A percentile compares a stretch with the other conserved stretches of the same genome.
These are phyloP conservation scores for Astrothelium subdiscretum DNA, from an alignment of 495 filamentous ascomycete genomes.

Conservation along the genomic window DNA sequence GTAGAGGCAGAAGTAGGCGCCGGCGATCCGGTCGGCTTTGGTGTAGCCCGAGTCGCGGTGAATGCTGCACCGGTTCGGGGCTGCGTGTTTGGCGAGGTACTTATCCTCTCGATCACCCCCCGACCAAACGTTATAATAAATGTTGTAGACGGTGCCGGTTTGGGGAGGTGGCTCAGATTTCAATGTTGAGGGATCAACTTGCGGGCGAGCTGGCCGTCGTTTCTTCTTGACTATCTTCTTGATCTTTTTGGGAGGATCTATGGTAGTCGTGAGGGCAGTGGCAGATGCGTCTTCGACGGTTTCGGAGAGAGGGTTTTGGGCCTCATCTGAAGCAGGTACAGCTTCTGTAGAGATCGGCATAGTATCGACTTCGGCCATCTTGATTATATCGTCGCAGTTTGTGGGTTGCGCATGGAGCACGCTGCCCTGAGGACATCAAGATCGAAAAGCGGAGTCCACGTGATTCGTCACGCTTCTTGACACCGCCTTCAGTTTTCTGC, in stretches of 20 bases:
- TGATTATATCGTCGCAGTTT: background rate
- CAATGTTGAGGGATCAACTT: slow-evolving; percentile 76
- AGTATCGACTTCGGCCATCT: slow-evolving; percentile 12
- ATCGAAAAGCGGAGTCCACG: background rate
- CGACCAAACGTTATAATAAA: slow-evolving; percentile 93
- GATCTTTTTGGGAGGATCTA: slow-evolving; percentile 8
- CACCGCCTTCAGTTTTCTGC: too few species aligned
- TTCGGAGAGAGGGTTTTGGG: background rate
- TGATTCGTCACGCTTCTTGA: background rate
- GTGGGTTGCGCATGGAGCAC: too few species aligned
- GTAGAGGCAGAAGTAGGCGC: slow-evolving; percentile 85
- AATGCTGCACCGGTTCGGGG: slow-evolving; percentile 70
- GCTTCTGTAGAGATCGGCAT: background rate
- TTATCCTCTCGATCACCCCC: slow-evolving; percentile 91
- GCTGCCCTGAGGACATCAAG: too few species aligned
- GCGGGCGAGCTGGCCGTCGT: slow-evolving; percentile 54
- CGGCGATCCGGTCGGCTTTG: slow-evolving; percentile 64
- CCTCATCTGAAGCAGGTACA: slow-evolving; percentile 2
- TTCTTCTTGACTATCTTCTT: slow-evolving; percentile 56
- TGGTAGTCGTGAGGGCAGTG: slow-evolving; percentile 1
- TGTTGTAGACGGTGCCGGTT: slow-evolving; percentile 87
- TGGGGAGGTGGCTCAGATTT: slow-evolving; percentile 74
- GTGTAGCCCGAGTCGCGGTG: slow-evolving; percentile 79
- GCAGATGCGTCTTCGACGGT: background rate
- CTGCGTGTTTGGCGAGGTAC: slow-evolving; percentile 63